phyloP scores from a whole-genome alignment of 2,329 filamentous ascomycete genomes.

The Penicillium capsulatum region DNA sequence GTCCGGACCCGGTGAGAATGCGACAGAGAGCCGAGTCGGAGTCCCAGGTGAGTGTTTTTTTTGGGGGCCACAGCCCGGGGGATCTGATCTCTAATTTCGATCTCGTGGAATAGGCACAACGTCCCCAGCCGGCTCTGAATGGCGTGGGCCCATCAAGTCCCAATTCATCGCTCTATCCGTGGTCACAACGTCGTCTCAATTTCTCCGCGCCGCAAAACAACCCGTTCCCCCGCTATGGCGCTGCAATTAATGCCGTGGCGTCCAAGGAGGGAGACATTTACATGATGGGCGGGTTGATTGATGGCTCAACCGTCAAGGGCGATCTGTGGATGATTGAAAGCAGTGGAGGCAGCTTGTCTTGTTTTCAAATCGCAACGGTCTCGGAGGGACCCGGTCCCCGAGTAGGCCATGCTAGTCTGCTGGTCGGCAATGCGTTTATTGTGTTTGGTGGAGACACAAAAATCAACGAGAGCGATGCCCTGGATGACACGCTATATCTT shows the following conservation, averaged over 20 bases:
- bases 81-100: constrained; percentile 5
- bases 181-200: constrained; percentile 84
- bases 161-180: constrained; percentile 85
- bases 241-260: constrained; percentile 84
- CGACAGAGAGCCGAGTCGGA: constrained; percentile 55
- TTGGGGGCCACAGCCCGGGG: too few relatives aligned
- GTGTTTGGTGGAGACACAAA: constrained; percentile 99
- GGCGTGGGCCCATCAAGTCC: constrained; percentile 50
- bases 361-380: constrained; percentile 86
- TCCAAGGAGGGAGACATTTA: constrained; percentile 98
- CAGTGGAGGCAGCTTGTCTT: constrained; percentile 73
- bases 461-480: constrained; percentile 81
- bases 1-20: constrained; percentile 61
- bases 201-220: constrained; percentile 78
- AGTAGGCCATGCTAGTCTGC: constrained; percentile 87
- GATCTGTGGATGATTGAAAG: constrained; percentile 98
- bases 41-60: constrained; percentile 46
- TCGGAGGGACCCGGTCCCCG: constrained; percentile 91
- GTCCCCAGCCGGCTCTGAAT: constrained; percentile 53
- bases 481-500: constrained; percentile 94
- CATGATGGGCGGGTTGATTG: constrained; percentile 93
- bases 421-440: constrained; percentile 98
- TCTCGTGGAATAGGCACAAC: constrained; percentile 24
- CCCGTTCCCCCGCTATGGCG: constrained; percentile 94
- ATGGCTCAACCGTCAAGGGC: constrained; percentile 91